Evolutionary conservation across 306 rosid genomes (phyloP).

Genomic region (cucumber (Cucumis sativus)): DNA sequence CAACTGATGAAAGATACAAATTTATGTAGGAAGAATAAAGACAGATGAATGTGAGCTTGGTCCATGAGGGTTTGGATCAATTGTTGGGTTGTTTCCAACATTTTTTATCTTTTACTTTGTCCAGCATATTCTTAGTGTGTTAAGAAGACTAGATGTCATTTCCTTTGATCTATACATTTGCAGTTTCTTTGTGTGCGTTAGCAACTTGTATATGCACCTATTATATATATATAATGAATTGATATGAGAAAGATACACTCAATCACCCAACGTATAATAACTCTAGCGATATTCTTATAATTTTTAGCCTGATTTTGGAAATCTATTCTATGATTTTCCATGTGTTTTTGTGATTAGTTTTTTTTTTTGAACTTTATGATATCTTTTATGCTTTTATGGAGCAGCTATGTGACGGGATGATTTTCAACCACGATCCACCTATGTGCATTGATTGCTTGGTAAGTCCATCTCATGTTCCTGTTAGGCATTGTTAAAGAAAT

Average conservation of each 20-base stretch:
- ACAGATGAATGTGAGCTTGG: background rate
- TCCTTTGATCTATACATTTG: background rate
- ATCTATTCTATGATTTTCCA: background rate
- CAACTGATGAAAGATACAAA: background rate
- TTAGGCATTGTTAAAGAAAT: background rate
- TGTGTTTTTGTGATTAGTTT: background rate
- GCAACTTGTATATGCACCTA: background rate
- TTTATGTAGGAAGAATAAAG: background rate
- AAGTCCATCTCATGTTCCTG: constrained; percentile 21
- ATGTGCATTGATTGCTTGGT: constrained; percentile 79
- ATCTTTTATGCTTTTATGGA: constrained; percentile 25
- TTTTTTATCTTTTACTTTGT: background rate
- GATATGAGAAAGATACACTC: background rate
- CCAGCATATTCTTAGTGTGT: background rate
- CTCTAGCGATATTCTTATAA: background rate
- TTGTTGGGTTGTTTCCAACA: background rate
- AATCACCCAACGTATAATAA: background rate
- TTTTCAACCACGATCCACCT: constrained; percentile 89
- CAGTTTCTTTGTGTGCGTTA: background rate
- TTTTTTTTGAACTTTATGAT: constrained; percentile 12
- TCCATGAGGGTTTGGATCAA: background rate
- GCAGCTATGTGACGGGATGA: constrained; percentile 88
- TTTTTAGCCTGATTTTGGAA: background rate
- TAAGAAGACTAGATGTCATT: background rate
- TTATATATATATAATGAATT: background rate